phyloP scores from a whole-genome alignment of 108 stramenopile species.

The Poteriospumella lacustris region DNA sequence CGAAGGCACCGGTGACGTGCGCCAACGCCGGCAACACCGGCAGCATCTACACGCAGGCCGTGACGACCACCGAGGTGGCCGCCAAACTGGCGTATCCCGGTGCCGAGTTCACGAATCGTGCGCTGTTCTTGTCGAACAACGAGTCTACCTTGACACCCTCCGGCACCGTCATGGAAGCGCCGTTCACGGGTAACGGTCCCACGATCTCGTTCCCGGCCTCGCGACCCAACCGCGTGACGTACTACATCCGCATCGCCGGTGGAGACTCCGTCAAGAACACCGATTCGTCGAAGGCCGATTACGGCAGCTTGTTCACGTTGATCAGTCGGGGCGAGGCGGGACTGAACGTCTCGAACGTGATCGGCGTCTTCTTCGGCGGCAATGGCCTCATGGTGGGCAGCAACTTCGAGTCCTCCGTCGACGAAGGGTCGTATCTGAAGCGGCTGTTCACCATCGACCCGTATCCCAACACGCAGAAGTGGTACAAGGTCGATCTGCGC shows the following conservation, averaged over 20 bases:
- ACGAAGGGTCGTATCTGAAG: slow-evolving; percentile 6
- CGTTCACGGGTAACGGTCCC: slow-evolving; percentile 40
- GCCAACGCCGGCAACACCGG: not conserved
- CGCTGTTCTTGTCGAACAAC: slow-evolving; percentile 24
- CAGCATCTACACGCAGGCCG: slow-evolving; percentile 2
- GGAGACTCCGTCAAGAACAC: not conserved
- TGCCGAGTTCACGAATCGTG: slow-evolving; percentile 18
- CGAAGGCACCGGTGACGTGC: not conserved
- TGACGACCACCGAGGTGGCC: slow-evolving; percentile 14
- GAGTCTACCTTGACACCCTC: slow-evolving; percentile 24
- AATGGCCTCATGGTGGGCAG: slow-evolving; percentile 52
- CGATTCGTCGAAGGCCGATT: slow-evolving; percentile 13
- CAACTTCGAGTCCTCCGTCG: slow-evolving; percentile 47
- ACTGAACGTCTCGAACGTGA: slow-evolving; percentile 34
- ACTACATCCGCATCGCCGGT: slow-evolving; percentile 32
- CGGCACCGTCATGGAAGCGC: slow-evolving; percentile 24
- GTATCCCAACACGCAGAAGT: slow-evolving; percentile 28
- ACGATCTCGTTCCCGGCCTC: slow-evolving; percentile 27
- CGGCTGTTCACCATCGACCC: not conserved
- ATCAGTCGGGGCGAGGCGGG: slow-evolving; percentile 27
- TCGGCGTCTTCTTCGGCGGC: slow-evolving; percentile 57
- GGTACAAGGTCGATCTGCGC: slow-evolving; percentile 75
- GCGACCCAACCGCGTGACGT: slow-evolving; percentile 37
- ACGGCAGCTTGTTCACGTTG: slow-evolving; percentile 41
- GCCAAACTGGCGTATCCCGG: not conserved